Conservation (phyloP, 2,329 filamentous ascomycete genomes). For the Fusarium sp. region DNA sequence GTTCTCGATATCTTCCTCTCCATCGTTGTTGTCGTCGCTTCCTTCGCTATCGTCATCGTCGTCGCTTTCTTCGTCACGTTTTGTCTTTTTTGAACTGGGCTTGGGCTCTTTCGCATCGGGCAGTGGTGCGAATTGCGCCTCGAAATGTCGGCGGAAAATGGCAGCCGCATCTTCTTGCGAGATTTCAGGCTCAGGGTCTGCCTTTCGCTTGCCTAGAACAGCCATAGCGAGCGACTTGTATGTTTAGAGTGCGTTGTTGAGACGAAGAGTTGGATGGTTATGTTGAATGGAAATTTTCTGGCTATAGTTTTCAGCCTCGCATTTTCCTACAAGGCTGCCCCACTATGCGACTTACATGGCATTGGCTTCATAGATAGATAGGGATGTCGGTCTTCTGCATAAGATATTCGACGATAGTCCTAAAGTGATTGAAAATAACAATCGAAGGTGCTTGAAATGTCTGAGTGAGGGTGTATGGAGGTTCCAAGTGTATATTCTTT, state of each 20-base stretch:
- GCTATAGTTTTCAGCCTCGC: conserved; percentile 39
- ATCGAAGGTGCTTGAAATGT: neutral
- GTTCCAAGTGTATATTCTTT: neutral
- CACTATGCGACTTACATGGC: conserved; percentile 17
- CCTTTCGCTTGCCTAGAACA: conserved; percentile 63
- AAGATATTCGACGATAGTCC: no score
- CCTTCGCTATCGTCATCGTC: conserved; percentile 53
- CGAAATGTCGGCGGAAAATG: conserved; percentile 86
- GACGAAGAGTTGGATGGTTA: neutral
- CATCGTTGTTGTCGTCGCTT: conserved; percentile 42
- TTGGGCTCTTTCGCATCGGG: conserved; percentile 48
- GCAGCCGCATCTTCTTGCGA: conserved; percentile 71
- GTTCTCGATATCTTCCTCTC: conserved; percentile 36
- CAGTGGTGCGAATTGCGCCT: conserved; percentile 85
- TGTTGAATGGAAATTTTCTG: conserved; percentile 34
- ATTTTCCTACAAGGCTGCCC: conserved; percentile 43
- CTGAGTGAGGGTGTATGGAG: neutral
- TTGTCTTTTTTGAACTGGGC: conserved; percentile 44
- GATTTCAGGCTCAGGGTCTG: conserved; percentile 43
- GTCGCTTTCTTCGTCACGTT: conserved; percentile 40
- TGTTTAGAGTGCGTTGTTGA: conserved; percentile 2
- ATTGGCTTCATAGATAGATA: neutral
- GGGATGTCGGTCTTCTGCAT: neutral
- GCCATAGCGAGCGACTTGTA: conserved; percentile 50
- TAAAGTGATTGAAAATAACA: neutral